These are phyloP conservation scores for Fusarium armeniacum DNA, from an alignment of 2,329 filamentous ascomycete species.

Conservation along the genomic window DNA sequence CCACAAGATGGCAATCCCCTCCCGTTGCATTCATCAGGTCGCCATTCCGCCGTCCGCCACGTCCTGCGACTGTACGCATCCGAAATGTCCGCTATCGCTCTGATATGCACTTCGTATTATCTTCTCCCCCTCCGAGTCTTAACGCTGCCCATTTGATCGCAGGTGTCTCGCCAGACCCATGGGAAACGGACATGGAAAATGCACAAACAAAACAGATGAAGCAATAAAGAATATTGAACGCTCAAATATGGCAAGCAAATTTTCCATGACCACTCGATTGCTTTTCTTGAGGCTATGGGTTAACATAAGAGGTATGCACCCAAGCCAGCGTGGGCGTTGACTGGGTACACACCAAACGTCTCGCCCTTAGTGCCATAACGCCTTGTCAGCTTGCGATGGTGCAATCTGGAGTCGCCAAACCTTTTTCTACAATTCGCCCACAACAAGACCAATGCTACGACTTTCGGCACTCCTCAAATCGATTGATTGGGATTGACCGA, in stretches of 20 bases:
- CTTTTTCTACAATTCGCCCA: conserved; percentile 37
- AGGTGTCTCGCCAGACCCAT: not conserved
- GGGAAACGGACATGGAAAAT: conserved; percentile 1
- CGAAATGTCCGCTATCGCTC: conserved; percentile 27
- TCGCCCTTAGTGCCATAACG: conserved; percentile 46
- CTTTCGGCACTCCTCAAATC: not conserved
- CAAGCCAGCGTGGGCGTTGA: conserved; percentile 22
- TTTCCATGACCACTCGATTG: conserved; percentile 1
- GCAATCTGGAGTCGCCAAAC: conserved; percentile 49
- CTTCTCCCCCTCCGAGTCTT: conserved; percentile 21
- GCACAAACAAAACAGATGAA: conserved; percentile 12
- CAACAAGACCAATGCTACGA: conserved; percentile 9
- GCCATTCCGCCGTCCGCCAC: conserved; percentile 45
- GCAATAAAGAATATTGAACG: not conserved
- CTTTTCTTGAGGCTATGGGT: conserved; percentile 14
- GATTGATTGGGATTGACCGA: conserved; percentile 17
- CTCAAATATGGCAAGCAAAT: not conserved
- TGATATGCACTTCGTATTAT: conserved; percentile 30
- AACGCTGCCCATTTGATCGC: conserved; percentile 18
- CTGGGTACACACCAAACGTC: conserved; percentile 37
- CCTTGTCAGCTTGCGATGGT: conserved; percentile 51
- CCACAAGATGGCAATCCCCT: conserved; percentile 49
- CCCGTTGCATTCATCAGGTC: conserved; percentile 44
- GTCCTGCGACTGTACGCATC: conserved; percentile 36
- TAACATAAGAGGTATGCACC: conserved; percentile 5